Base-by-base conservation (phyloP, 345 rosid genomes). In the Salix purpurea region DNA sequence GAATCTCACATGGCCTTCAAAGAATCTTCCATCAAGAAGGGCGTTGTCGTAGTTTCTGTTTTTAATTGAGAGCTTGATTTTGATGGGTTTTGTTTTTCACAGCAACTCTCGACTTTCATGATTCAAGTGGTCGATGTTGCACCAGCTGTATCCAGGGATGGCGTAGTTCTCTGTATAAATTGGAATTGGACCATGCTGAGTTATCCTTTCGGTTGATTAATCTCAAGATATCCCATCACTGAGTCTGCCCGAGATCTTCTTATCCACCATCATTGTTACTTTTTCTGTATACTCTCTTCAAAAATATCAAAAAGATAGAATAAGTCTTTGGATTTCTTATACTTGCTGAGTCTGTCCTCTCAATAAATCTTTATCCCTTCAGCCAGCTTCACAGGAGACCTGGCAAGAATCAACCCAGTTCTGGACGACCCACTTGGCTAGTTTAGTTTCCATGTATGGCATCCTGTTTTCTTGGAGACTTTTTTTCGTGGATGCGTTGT, bases 381-480 rank as follows among this genome's bases (percentile, higher is more conserved):
- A 46, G 50, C 13, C 39, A 16, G 30, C 24, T 37, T 32, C 39
- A 64, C 66, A 42, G 39, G 68, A 65, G 61, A 66, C 37, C 16
- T 44, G 72, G 42, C 46, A 66, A 37, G 71, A 50, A 73, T 65
- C 73, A 58, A 13, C 67, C 14, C 66, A 3, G 46, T 52, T 24
- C 5, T 67, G 24, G 69, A 78, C 52, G 69, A 40, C 40, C 39
- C 71, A 7, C 67, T 65, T 73, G 34, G 34, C 67, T n/a, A 65
- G 40, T 58, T 78, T 72, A 30, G 28, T 74, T 44, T 62, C 76
- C 76, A 71, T 60, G 84, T 84, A 78, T 42, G 76, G 30, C n/a
- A 24, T 40, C 1, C 5, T 64, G 10, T 75, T 40, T 42, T 64
- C 16, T 58, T 56, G 1, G 50, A 46, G 50, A 46, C 50, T 13